Percentiles rank a stretch among this genome's conserved stretches.
Evolutionary conservation across 441 rosid species (phyloP).

Genomic region (Rhodomyrtus psidioides): DNA sequence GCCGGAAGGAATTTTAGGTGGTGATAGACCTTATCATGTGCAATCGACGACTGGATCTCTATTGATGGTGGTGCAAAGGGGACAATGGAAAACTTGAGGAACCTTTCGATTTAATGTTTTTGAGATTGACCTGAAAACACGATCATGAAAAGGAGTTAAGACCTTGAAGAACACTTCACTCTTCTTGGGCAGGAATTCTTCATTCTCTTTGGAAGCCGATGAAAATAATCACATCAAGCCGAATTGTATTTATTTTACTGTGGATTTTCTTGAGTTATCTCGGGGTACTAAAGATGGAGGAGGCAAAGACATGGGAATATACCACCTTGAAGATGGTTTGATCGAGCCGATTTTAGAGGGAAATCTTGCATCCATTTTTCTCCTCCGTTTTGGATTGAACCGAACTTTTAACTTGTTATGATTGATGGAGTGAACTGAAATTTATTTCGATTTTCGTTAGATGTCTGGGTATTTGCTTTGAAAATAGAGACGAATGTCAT

Average conservation of each 20-base stretch:
- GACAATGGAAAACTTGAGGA: not conserved
- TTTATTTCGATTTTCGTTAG: not conserved
- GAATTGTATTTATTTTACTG: not conserved
- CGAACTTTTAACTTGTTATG: not conserved
- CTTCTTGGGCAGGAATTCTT: no score
- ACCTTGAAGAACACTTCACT: not conserved
- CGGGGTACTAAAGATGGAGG: no score
- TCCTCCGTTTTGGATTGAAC: not conserved
- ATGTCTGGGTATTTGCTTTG: not conserved
- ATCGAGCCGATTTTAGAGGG: not conserved
- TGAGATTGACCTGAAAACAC: not conserved
- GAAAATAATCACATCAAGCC: not conserved
- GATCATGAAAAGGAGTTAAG: not conserved
- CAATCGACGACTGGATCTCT: not conserved
- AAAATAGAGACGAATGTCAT: no score
- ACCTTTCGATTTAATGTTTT: not conserved
- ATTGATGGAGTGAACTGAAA: no score
- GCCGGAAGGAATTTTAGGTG: rapidly evolving
- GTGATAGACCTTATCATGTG: not conserved
- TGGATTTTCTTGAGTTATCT: not conserved
- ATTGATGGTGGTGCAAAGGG: not conserved
- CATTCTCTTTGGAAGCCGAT: not conserved
- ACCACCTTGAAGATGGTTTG: not conserved
- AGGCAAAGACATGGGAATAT: not conserved
- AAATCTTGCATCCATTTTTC: not conserved